Evolutionary conservation across 2,329 filamentous ascomycete genomes (phyloP), one percentile per base, ranked within the genome.

Genomic region (Blastomyces percursus): DNA sequence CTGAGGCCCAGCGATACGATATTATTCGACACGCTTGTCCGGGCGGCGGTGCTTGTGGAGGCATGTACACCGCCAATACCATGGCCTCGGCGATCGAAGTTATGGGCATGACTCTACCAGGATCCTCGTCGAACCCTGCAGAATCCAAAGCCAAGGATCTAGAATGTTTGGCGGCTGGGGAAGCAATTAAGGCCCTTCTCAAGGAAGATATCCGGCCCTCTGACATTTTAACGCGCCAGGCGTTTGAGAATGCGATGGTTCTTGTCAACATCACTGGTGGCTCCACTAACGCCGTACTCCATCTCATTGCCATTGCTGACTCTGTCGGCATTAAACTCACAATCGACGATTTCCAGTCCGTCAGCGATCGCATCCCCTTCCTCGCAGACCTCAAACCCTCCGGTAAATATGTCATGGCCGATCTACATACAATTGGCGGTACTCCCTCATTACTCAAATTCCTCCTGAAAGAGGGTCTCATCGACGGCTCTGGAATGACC

Each of bases 21-120:
- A 93, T 97, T 71, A 96, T 96, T 75, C 85, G 91, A 65, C 82
- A 97, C 73, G 92, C 94, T 52, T 96, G 92, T 75, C 90, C 90
- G 30, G 90, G 90, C 46, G 81, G 86, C 69, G 90, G 90, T 68
- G 90, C 90, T 14, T 95, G 90, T 70, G 90, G 90, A 74, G 90
- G 90, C 69, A 95, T 95, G 86, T 89, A 89, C 76, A 89, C 86
- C 2, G 86, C 86, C 62, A 89, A 89, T 76, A 89, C 86, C 58
- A 88, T 89, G 86, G 86, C 86, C n/a, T 84, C 84, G 11, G 86
- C 86, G 30, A 88, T 89, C 66, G 86, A 89, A 75, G 82, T 84
- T 5, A 83, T 90, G 76, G 86, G 86, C 62, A 87, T 93, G 82
- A 89, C 88, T 3, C 81, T 94, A n/a, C 88, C 90, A 4, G 89